Conservation (phyloP, 2,329 filamentous ascomycete genomes). For the Phyllosticta citribraziliensis region DNA sequence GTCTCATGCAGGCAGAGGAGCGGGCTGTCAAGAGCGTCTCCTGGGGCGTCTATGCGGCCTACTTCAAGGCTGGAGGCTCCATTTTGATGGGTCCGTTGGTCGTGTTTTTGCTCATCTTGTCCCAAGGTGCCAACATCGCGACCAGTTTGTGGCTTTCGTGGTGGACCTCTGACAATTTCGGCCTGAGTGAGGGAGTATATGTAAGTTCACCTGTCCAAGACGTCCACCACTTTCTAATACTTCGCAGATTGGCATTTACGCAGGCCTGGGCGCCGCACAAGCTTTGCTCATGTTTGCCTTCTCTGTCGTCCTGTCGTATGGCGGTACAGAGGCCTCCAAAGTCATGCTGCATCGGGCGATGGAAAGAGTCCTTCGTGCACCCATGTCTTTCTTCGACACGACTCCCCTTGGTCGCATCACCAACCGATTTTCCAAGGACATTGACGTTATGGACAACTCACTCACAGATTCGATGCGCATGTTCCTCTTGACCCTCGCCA, state of each 20-base stretch:
- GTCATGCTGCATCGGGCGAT: slow-evolving; percentile 74
- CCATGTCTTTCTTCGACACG: slow-evolving; percentile 91
- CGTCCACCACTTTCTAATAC: slow-evolving; percentile 16
- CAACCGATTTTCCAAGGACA: slow-evolving; percentile 90
- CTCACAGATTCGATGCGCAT: slow-evolving; percentile 83
- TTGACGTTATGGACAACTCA: slow-evolving; percentile 94
- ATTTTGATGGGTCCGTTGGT: slow-evolving; percentile 57
- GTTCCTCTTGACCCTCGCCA: slow-evolving; percentile 77
- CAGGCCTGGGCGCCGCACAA: slow-evolving; percentile 61
- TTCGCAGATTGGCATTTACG: slow-evolving; percentile 52
- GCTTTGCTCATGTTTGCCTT: slow-evolving; percentile 71
- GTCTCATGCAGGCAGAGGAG: slow-evolving; percentile 66
- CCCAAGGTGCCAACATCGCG: slow-evolving; percentile 75
- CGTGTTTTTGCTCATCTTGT: slow-evolving; percentile 55
- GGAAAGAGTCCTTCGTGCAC: slow-evolving; percentile 57
- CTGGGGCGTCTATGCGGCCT: slow-evolving; percentile 70
- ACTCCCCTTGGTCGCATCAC: slow-evolving; percentile 91
- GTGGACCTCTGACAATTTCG: slow-evolving; percentile 77
- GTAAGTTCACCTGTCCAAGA: slow-evolving; percentile 41
- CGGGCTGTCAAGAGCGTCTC: slow-evolving; percentile 66
- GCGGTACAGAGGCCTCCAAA: slow-evolving; percentile 74
- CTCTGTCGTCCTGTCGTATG: slow-evolving; percentile 65
- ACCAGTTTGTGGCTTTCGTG: slow-evolving; percentile 90
- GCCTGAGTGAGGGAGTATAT: slow-evolving; percentile 57
- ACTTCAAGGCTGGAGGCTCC: slow-evolving; percentile 65